Evolutionary conservation across 2,329 filamentous ascomycete species (phyloP).

Genomic region (Leptosphaerulina australis): DNA sequence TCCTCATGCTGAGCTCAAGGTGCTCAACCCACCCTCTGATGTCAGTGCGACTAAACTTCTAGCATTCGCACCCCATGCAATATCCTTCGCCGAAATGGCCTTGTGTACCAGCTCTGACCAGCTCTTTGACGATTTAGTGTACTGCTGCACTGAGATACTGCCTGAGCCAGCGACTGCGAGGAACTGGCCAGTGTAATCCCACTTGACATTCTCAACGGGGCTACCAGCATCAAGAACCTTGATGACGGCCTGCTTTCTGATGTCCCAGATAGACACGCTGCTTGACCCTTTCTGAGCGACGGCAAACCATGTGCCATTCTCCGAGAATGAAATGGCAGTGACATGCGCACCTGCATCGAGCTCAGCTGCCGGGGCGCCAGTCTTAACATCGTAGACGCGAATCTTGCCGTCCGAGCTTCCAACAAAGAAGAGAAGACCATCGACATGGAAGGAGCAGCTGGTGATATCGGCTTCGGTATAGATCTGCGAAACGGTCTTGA

Average conservation of each 20-base stretch:
- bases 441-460: slow-evolving; percentile 86
- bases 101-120: slow-evolving; percentile 87
- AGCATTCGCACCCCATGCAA: slow-evolving; percentile 79
- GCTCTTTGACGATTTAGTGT: slow-evolving; percentile 81
- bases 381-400: slow-evolving; percentile 87
- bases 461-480: slow-evolving; percentile 80
- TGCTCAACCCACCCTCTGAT: slow-evolving; percentile 73
- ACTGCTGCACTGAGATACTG: slow-evolving; percentile 87
- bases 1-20: slow-evolving; percentile 60
- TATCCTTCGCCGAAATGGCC: slow-evolving; percentile 72
- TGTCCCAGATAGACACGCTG: slow-evolving; percentile 84
- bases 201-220: slow-evolving; percentile 75
- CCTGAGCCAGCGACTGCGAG: slow-evolving; percentile 80
- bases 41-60: slow-evolving; percentile 77
- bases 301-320: slow-evolving; percentile 96
- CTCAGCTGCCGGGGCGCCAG: slow-evolving; percentile 74
- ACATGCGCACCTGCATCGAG: slow-evolving; percentile 72
- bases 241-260: slow-evolving; percentile 80
- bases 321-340: slow-evolving; percentile 81
- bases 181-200: slow-evolving; percentile 97
- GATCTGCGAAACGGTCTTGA: slow-evolving; percentile 75
- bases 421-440: slow-evolving; percentile 90
- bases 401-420: slow-evolving; percentile 82
- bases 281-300: slow-evolving; percentile 78
- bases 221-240: slow-evolving; percentile 88